Conservation (phyloP, 2,329 filamentous ascomycete genomes). For the Trichoderma hamatum region DNA sequence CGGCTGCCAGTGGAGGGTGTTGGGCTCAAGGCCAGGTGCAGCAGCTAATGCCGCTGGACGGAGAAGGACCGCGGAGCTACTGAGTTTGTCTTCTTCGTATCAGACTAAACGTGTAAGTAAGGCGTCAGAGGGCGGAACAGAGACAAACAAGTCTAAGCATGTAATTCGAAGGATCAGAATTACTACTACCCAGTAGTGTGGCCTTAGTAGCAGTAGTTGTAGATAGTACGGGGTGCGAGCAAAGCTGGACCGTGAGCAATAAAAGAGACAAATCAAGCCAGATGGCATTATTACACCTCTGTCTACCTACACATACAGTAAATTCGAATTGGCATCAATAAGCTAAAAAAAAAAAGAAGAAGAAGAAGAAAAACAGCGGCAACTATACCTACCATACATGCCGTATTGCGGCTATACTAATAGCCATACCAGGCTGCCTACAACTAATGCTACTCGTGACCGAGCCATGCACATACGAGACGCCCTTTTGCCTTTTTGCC, state of each 20-base stretch:
- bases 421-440: neutral
- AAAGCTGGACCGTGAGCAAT: neutral
- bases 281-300: neutral
- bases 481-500: constrained; percentile 18
- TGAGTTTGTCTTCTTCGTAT: constrained; percentile 22
- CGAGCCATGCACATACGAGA: neutral
- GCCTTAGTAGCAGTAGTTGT: no score
- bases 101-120: neutral
- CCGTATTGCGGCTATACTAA: neutral
- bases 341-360: no score
- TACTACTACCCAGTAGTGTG: no score
- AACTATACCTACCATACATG: no score
- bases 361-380: neutral
- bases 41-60: constrained; percentile 15
- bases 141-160: neutral
- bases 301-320: rapidly evolving
- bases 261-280: neutral
- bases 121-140: neutral
- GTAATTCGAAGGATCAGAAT: neutral
- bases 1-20: constrained; percentile 8
- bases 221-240: neutral
- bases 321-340: neutral
- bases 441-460: neutral
- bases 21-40: constrained; percentile 23
- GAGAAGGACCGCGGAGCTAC: constrained; percentile 16